Evolutionary conservation across 345 rosid species (phyloP), one percentile per base, ranked within the genome.

Genomic region (Excoecaria agallocha): DNA sequence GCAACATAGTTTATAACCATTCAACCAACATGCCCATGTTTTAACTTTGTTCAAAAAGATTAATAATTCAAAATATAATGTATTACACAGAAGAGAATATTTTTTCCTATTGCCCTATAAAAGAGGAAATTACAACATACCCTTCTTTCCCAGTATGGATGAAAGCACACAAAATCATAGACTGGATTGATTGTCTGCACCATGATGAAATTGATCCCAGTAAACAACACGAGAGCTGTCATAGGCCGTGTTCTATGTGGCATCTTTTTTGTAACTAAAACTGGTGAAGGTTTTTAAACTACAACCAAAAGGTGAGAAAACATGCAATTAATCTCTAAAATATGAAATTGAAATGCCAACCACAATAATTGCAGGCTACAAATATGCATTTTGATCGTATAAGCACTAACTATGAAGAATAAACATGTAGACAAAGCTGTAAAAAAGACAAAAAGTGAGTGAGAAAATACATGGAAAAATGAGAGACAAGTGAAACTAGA

Each of bases 91-190:
- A 0, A 6, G 19, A 61, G 11, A 57, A 60, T n/a, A 22, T 0
- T 22, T 8, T 15, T 10, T 8, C 48, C 11, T 30, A 30, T 41
- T 2, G 6, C 17, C 52, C 5, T 41, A 0, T 19, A 55, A 19
- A 77, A n/a, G 41, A 46, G 30, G 64, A 13, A 24, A 61, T 35
- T 25, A 17, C 39, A 50, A 49, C 83, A 57, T 84, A 87, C 94
- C 89, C 88, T 77, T 87, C 92, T 84, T 84, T 90, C 94, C 92
- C 94, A 88, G 71, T 79, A 90, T 63, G 92, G 92, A 70, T 65
- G 90, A 80, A 88, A 90, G 85, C 92, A 88, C 35, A 90, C 87
- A 45, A 87, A 90, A 76, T 90, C 92, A 70, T 88, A 90, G 73
- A 90, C 92, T 0, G 92, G 88, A 73, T 82, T 57, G 50, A 90